Base-by-base conservation (phyloP, 768 basidiomycete genomes). In the Neoboletus magnificus region DNA sequence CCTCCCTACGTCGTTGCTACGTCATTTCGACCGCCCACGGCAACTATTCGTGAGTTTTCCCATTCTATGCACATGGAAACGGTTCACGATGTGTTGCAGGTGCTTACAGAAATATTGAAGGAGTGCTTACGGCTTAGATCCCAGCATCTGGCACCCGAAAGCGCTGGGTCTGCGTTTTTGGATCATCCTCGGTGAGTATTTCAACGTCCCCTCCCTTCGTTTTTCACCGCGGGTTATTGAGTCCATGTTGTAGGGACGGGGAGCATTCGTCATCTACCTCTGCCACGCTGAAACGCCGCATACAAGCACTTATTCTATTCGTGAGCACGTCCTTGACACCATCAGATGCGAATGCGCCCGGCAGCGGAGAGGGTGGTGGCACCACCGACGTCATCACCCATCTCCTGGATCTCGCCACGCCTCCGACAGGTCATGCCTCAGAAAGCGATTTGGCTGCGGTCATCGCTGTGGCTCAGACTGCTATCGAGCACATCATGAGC, bases 241-340 rank as follows among this genome's bases (percentile, higher is more conserved):
- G 8, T 49, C 29, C 1, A 13, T 5, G 35, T 37, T 20, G 37
- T 45, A 88, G 86, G 15, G 84, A 87, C 54, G 85, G 82, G 20
- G 87, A 88, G 25, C 80, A 81, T 33, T 70, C 78, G 1, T 69
- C 68, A 25, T 75, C 83, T 12, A 60, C 74, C 2, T 70, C 77
- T 18, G 75, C 76, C 3, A 65, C 75, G 3, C 62, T 80, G 45
- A 84, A 77, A 57, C 82, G 84, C 40, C 82, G 88, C 58, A 82
- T 87, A 23, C 82, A 87, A 52, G 79, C 88, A 4, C 77, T 93
- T 4, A 70, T 93, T 18, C 66, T 81, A 4, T 89, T 91, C 62
- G 78, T 83, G 48, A 81, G 83, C 12, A 71, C 75, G 48, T 80
- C 81, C 20, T 62, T 86, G 51, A 78, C 78, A 54, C 67, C 54